Evolutionary conservation across 768 basidiomycete species (phyloP), one percentile per base, ranked within the genome.

Genomic region (Suillus cothurnatus): DNA sequence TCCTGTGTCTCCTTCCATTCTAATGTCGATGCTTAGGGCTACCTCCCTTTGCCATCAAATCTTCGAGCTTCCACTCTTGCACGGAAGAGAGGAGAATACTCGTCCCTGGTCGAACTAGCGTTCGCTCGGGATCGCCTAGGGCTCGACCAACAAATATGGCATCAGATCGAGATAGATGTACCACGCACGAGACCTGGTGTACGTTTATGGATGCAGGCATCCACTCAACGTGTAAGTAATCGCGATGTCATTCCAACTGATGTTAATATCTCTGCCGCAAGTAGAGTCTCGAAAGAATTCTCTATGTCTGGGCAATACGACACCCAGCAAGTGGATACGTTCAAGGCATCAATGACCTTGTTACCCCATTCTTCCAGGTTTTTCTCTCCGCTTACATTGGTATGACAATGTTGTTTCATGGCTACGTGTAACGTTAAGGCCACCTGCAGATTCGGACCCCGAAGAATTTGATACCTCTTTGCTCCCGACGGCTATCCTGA

Each of bases 311-410:
- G 97, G 97, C 97, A 15, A 97, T 99, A 72, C 88, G 97, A 69
- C 97, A 99, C 81, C 97, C 97, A 0, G 97, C 97, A 5, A 95
- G 93, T 66, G 97, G 97, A 12, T 99, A 99, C 77, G 97, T 99
- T 6, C 97, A 99, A 77, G 97, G 97, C 31, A 99, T 99, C 78
- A 99, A 99, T 76, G 97, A 99, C 76, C 89, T 99, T 41, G 97
- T 90, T 1, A 97, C 94, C 4, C 97, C 97, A 0, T 99, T 99
- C 80, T 98, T 97, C 73, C 93, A 99, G 78, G 94, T 99, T 6
- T 99, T 99, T 75, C 83, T 99, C 34, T 94, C 93, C 38, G 90
- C 92, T 62, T 99, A 99, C 75, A 95, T 99, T 64, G 93, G 96
- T 94, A 70, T 56, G 81, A 77, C 64, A 39, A 63, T 65, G 2